phyloP scores from a whole-genome alignment of 768 basidiomycete genomes.

The Boletus coccyginus region DNA sequence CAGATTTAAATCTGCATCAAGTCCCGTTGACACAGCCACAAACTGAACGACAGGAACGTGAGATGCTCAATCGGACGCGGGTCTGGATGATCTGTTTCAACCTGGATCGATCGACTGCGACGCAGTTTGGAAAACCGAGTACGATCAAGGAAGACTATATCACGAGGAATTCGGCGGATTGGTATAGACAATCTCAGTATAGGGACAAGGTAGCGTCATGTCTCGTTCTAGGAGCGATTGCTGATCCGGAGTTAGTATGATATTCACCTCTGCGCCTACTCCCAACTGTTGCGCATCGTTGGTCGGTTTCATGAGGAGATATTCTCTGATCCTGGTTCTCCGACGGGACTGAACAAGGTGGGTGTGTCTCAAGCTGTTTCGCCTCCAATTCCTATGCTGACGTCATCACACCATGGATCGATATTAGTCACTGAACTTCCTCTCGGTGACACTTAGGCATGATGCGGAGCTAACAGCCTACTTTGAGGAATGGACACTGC shows the following conservation, averaged over 20 bases:
- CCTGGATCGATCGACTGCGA: constrained; percentile 82
- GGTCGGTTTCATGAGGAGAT: constrained; percentile 75
- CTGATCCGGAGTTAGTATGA: constrained; percentile 50
- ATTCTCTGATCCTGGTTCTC: constrained; percentile 65
- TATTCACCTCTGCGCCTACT: constrained; percentile 72
- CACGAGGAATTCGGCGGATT: constrained; percentile 67
- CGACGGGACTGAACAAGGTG: constrained; percentile 71
- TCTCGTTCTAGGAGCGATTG: not conserved
- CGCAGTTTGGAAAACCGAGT: constrained; percentile 86
- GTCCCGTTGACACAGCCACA: constrained; percentile 57
- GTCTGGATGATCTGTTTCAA: constrained; percentile 92
- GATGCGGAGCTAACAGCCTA: constrained; percentile 57
- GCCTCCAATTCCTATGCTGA: not conserved
- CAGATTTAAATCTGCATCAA: constrained; percentile 83
- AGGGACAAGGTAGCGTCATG: constrained; percentile 47
- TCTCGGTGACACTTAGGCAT: constrained; percentile 56
- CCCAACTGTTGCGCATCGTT: constrained; percentile 65
- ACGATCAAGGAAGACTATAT: constrained; percentile 85
- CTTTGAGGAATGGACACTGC: constrained; percentile 62
- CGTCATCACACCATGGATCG: not conserved
- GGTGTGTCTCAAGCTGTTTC: not conserved
- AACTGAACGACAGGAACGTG: constrained; percentile 74
- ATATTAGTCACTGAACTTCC: constrained; percentile 62
- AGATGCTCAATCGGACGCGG: constrained; percentile 80
- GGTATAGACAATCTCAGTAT: constrained; percentile 70